Base-by-base conservation (phyloP, 2,329 filamentous ascomycete genomes). In the Chaetomium globosum region DNA sequence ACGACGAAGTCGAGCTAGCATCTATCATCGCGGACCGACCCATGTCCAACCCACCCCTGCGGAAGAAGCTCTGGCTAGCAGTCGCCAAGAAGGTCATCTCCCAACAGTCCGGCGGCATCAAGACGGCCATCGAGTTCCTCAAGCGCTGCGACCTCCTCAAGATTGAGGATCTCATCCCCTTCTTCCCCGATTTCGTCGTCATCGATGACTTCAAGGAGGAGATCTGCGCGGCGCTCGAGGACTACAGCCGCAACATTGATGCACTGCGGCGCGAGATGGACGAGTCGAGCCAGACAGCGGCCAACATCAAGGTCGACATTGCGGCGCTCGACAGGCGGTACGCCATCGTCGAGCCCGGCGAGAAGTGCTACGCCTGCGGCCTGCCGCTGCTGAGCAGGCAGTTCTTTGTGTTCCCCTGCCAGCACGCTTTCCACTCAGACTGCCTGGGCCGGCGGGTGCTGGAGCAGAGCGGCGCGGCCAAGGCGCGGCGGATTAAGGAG, bases 201-300 rank as follows among this genome's bases (percentile, higher is more conserved):
- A 98, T 99, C 68, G 95, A 99, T 75, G 95, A 98, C 77, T 99
- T 99, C 84, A 97, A 98, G 75, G 93, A 98, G 69, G 95, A 99
- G 76, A 98, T 99, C 46, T 99, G 95, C 79, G 83, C 87, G 0
- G 95, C 96, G 0, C 84, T 99, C 1, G 95, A 99, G 77, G 91
- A 96, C 69, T 99, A 99, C 79, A 91, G 88, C 55, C 89, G 91
- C 46, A 92, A 92, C 71, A 99, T 99, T 70, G 95, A 98, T 73
- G 83, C 82, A 1, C 81, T 99, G 48, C 93, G 93, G 74, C 87
- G 89, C 69, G 94, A 98, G 77, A 99, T 99, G 95, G 95, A 99
- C 76, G 92, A 97, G 74, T 92, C 89, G 4, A 91, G 92, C 10
- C 87, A 88, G 67, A 98, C 95, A 16, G 94, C 95, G 0, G 86